Evolutionary conservation across 2,329 filamentous ascomycete species (phyloP), one percentile per base, ranked within the genome.

Genomic region (Fusarium longipes): DNA sequence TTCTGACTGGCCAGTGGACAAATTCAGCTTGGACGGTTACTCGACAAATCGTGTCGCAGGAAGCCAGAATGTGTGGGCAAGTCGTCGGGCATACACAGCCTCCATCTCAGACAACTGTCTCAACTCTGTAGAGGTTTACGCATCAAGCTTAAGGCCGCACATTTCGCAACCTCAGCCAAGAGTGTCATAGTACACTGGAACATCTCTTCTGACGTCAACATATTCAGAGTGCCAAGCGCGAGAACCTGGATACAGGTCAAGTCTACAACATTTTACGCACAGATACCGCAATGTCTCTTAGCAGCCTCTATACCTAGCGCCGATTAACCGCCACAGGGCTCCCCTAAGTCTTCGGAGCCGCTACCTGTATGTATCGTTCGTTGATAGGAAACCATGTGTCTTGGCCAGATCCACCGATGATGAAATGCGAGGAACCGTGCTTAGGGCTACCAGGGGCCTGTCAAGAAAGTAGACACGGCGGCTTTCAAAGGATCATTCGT

Each of bases 1-100:
- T 49, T 68, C 68, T 71, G 33, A 73, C 63, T 73, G 71, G 71
- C 53, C 36, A 33, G 53, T 38, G 33, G 29, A 36, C 30, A 52
- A 50, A 42, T 20, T 44, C 61, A 54, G 61, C 61, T 54, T 42
- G 51, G 56, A 66, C 40, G 40, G 36, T 38, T 39, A 33, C 53
- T 53, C 22, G 54, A 63, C 70, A 57, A 63, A 72, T 71, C 49
- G 58, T 40, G 60, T 71, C 22, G 44, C 52, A 47, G 60, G 33
- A 50, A 50, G 20, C 50, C 24, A 59, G 29, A 25, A 32, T 32
- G 40, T 39, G n/a, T 32, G 30, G 47, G 45, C 48, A 47, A 65
- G 40, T 43, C 29, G 43, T 58, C 65, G 48, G 56, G 55, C 63
- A 30, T 52, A 45, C 55, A 60, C 11, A 32, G n/a, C n/a, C n/a